These are phyloP conservation scores for Diutina scorzettiae DNA, from an alignment of 1,139 yeast genomes.

Conservation along the genomic window DNA sequence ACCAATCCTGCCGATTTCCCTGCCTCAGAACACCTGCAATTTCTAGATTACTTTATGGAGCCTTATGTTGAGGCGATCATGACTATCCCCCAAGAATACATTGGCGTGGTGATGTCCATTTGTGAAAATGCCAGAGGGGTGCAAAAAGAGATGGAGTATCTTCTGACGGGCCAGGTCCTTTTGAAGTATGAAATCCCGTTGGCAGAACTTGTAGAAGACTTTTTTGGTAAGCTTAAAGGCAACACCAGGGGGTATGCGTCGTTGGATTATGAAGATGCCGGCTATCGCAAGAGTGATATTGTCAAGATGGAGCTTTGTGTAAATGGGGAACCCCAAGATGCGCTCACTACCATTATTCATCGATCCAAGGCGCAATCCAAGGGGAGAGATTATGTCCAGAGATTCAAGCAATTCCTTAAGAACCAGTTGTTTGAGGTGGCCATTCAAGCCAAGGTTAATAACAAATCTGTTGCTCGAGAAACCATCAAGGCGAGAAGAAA, in stretches of 20 bases:
- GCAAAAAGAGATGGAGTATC: constrained; percentile 68
- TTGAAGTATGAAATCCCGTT: constrained; percentile 74
- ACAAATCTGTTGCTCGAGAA: constrained; percentile 77
- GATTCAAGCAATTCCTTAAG: constrained; percentile 66
- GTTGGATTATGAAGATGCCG: constrained; percentile 88
- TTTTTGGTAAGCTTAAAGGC: constrained; percentile 87
- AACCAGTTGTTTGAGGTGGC: constrained; percentile 87
- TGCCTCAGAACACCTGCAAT: constrained; percentile 27
- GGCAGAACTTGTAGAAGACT: constrained; percentile 86
- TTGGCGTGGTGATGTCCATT: constrained; percentile 76
- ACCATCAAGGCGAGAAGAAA: constrained; percentile 88
- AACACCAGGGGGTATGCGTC: constrained; percentile 89
- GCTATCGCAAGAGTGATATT: constrained; percentile 67
- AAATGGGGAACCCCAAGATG: constrained; percentile 85
- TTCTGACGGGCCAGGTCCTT: constrained; percentile 73
- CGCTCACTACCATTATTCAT: constrained; percentile 85
- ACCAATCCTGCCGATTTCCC: constrained; percentile 95
- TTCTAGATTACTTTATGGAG: constrained; percentile 55
- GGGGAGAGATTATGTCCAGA: constrained; percentile 74
- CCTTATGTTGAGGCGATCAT: constrained; percentile 87
- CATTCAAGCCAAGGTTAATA: constrained; percentile 83
- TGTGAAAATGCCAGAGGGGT: constrained; percentile 79
- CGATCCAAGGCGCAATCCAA: constrained; percentile 56
- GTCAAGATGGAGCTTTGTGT: constrained; percentile 83
- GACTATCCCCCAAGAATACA: constrained; percentile 82